Evolutionary conservation across 164 flowering plant genomes (phyloP), one percentile per base, ranked within the genome.

Genomic region (Chimonanthus salicifolius): DNA sequence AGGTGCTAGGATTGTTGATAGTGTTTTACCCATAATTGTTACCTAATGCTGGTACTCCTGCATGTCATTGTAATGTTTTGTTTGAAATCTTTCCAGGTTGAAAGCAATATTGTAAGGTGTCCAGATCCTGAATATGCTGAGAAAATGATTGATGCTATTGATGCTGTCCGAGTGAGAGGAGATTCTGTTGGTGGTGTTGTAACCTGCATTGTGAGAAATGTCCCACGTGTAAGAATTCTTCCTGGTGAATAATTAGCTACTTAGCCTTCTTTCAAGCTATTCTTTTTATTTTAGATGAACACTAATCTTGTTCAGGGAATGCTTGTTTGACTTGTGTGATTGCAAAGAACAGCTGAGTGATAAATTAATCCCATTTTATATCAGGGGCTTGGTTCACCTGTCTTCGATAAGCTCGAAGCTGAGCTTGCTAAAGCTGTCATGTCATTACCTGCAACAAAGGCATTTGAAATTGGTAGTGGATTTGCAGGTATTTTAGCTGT

Each of bases 301-400:
- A 1, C 33, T 33, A 33, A 33, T 33, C 33, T 33, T 33, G 33
- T 33, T 33, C 33, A 33, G 33, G 33, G 33, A 33, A 33, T 9
- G 44, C 47, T 33, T 65, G 4, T 33, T 65, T 47, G 44, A 48
- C 47, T 43, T 68, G 49, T 47, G 7, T 64, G 69, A 73, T 65
- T 7, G 45, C 45, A 33, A 15, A 13, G 33, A 58, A 49, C 64
- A 69, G 33, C 65, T 62, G 33, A n/a, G 33, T 66, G 2, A 66
- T 46, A 46, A 33, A 44, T 15, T 62, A 2, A 51, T n/a, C 20
- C 63, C 64, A n/a, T 51, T 73, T 49, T 50, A 48, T 82, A 1
- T 62, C 83, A 93, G 98, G 98, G 99, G 45, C 97, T 96, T 80
- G 98, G 99, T 71, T 86, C 99, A 70, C 98, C 99, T 44, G 99